Evolutionary conservation across 768 basidiomycete species (phyloP).

Genomic region (Lactifluus volemus): DNA sequence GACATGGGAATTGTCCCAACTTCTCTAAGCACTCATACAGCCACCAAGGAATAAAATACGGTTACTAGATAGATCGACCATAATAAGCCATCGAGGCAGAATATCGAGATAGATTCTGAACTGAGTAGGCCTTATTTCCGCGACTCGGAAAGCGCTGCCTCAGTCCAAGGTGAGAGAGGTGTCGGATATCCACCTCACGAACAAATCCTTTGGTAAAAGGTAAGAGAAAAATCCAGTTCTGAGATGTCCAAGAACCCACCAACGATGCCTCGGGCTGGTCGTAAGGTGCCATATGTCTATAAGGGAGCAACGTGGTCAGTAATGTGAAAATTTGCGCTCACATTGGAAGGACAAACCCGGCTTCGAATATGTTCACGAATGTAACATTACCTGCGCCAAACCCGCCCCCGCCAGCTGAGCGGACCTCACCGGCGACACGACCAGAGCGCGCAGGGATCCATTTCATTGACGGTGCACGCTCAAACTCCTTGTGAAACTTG

Average conservation of each 20-base stretch:
- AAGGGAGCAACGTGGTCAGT: constrained; percentile 1
- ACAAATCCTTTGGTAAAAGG: constrained; percentile 38
- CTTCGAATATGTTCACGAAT: constrained; percentile 67
- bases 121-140: background rate
- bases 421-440: constrained; percentile 55
- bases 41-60: background rate
- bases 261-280: constrained; percentile 86
- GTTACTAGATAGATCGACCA: background rate
- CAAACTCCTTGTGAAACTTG: constrained; percentile 54
- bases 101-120: background rate
- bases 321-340: background rate
- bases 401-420: constrained; percentile 56
- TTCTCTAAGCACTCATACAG: background rate
- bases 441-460: constrained; percentile 50
- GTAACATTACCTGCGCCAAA: constrained; percentile 76
- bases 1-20: no score
- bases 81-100: background rate
- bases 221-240: background rate
- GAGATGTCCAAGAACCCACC: constrained; percentile 34
- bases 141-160: background rate
- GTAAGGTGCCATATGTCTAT: constrained; percentile 81
- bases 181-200: constrained; percentile 51
- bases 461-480: constrained; percentile 36
- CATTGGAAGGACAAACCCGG: constrained; percentile 48
- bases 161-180: constrained; percentile 34